Evolutionary conservation across 2,329 filamentous ascomycete genomes (phyloP).

Genomic region (Neonectria punicea): DNA sequence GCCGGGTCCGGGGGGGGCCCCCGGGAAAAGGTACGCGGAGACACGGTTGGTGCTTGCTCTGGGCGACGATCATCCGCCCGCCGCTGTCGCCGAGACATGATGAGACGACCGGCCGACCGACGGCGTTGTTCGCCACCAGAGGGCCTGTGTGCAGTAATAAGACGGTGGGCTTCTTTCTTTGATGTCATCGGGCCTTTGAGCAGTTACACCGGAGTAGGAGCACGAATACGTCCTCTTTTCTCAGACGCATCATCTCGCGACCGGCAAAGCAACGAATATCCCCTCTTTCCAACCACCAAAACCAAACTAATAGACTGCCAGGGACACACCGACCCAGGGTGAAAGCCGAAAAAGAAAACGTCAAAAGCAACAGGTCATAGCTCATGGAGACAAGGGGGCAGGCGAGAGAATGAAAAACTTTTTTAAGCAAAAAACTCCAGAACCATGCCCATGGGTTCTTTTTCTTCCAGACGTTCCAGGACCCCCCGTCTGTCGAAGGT

Average conservation of each 20-base stretch:
- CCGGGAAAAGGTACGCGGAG: neutral
- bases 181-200: conserved; percentile 18
- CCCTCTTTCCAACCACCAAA: neutral
- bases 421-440: conserved; percentile 4
- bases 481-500: conserved; percentile 1
- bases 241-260: neutral
- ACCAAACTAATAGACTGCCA: neutral
- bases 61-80: conserved; percentile 12
- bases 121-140: conserved; percentile 15
- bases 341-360: conserved; percentile 11
- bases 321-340: neutral
- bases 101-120: conserved; percentile 10
- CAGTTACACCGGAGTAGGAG: conserved; percentile 11
- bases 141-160: neutral
- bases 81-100: conserved; percentile 9
- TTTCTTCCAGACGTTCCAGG: neutral
- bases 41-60: neutral
- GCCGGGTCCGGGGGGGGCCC: too few species aligned
- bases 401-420: neutral
- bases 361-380: conserved; percentile 16
- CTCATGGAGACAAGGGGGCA: conserved; percentile 18
- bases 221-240: neutral
- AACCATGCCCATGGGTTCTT: conserved; percentile 20
- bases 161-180: neutral
- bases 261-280: neutral